Evolutionary conservation across 305 asterid species (phyloP), one percentile per base, ranked within the genome.

Genomic region (Solanum hybrid): DNA sequence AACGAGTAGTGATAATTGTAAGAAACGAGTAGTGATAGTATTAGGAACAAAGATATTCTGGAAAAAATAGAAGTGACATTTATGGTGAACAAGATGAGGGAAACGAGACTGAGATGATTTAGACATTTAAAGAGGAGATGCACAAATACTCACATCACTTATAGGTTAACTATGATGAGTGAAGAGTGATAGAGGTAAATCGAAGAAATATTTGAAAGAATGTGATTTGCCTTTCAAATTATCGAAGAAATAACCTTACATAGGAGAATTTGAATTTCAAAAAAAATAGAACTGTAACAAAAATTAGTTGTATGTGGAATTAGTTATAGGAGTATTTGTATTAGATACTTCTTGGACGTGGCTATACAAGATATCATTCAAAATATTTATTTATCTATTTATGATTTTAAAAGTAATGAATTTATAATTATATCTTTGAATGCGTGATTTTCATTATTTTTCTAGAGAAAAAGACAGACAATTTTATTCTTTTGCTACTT

Each of bases 101-200:
- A 66, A 66, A 4, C 0, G 3, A 66, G 14, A 66, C 5, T n/a
- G 14, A 66, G 7, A 66, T 66, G 26, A 1, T 66, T 66, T 10
- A n/a, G 1, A n/a, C 13, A 66, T 66, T 1, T n/a, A n/a, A n/a
- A 66, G 0, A 9, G 0, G 3, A 2, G 7, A 9, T 66, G 14
- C 29, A 9, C 14, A n/a, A 66, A 66, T 9, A 1, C 14, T 56
- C 10, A 11, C 16, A 24, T 24, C 13, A 24, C 1, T 66, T 3
- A 66, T 16, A 24, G 75, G 7, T 69, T 69, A 26, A 69, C 3
- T 24, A 69, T 24, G 31, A 12, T 24, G 31, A n/a, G 7, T n/a
- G 0, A 31, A 31, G 32, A 31, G 32, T 31, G 5, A 0, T 3
- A 60, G 2, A 60, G 8, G 11, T 60, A 8, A 24, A 8, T 60